Evolutionary conservation across 495 filamentous ascomycete species (phyloP).

Genomic region (Penicillium chermesinum): DNA sequence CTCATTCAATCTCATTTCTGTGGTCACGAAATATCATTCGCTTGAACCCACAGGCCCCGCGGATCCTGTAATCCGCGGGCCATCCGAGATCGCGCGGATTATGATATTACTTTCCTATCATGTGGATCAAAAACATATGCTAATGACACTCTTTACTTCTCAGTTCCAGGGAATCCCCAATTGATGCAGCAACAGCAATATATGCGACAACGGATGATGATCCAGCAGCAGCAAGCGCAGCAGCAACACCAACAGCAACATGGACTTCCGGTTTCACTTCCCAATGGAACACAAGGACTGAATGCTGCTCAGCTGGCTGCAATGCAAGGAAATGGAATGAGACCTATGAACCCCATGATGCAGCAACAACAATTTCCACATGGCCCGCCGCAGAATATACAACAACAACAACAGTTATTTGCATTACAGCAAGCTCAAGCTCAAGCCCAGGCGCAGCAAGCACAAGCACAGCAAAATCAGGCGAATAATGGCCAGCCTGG

Average conservation of each 20-base stretch:
- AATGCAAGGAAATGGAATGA: constrained; percentile 48
- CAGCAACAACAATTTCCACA: constrained; percentile 49
- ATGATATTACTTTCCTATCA: not conserved
- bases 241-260: constrained; percentile 49
- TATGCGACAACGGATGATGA: constrained; percentile 47
- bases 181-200: constrained; percentile 45
- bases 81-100: not conserved
- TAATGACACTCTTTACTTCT: not conserved
- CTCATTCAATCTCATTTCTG: not conserved
- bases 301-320: constrained; percentile 52
- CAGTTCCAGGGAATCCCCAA: constrained; percentile 51
- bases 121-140: not conserved
- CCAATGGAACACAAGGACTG: constrained; percentile 56
- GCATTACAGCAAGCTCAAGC: constrained; percentile 37
- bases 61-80: not conserved
- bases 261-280: constrained; percentile 49
- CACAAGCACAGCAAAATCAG: constrained; percentile 26
- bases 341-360: constrained; percentile 36
- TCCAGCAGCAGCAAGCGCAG: constrained; percentile 48
- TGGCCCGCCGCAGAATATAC: constrained; percentile 47
- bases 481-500: constrained; percentile 38
- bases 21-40: not conserved
- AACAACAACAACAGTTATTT: constrained; percentile 48
- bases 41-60: not conserved
- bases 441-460: constrained; percentile 36